phyloP scores from a whole-genome alignment of 2,329 filamentous ascomycete genomes.

The Chrysoporthe cubensis region DNA sequence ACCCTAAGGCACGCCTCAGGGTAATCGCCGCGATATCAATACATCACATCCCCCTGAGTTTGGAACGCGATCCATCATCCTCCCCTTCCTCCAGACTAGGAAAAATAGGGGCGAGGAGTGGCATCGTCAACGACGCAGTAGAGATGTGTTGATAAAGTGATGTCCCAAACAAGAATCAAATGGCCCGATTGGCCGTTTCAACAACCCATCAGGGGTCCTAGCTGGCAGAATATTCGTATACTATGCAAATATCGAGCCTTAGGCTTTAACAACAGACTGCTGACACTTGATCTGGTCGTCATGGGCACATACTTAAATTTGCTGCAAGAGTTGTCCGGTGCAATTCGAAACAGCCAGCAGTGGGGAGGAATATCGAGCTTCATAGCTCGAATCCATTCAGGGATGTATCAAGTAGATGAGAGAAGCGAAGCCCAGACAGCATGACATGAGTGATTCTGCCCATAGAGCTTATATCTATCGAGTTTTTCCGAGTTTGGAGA shows the following conservation, averaged over 20 bases:
- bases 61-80: conserved; percentile 8
- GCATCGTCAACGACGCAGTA: conserved; percentile 1
- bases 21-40: not conserved
- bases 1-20: not conserved
- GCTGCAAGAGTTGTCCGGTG: too few relatives aligned
- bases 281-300: too few relatives aligned
- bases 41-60: not conserved
- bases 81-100: conserved; percentile 1
- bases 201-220: not conserved
- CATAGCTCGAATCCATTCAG: not conserved
- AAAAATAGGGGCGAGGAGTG: conserved; percentile 8
- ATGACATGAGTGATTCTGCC: too few relatives aligned
- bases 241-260: too few relatives aligned
- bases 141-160: not conserved
- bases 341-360: too few relatives aligned
- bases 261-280: too few relatives aligned
- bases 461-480: too few relatives aligned
- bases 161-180: not conserved
- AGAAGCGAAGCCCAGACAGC: too few relatives aligned
- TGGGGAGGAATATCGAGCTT: too few relatives aligned
- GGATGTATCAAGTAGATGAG: not conserved
- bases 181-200: not conserved
- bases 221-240: not conserved
- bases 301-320: too few relatives aligned
- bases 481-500: not conserved